phyloP scores from a whole-genome alignment of 306 rosid species.

The Dryas drummondii region DNA sequence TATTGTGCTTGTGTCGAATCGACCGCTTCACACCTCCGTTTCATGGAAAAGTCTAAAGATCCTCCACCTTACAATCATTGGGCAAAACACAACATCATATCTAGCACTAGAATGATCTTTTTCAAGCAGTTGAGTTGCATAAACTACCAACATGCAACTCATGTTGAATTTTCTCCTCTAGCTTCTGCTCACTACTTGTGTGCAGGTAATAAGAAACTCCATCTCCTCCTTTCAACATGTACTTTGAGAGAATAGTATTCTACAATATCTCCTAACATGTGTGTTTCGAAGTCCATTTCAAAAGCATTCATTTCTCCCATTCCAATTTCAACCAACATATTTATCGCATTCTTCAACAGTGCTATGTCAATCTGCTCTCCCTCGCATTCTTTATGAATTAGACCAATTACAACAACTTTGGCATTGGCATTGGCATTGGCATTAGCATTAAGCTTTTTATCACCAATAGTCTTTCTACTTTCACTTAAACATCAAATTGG shows the following conservation, averaged over 20 bases:
- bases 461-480: too few relatives aligned
- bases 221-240: conserved; percentile 13
- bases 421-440: conserved; percentile 43
- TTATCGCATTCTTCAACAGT: conserved; percentile 49
- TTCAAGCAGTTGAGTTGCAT: background rate
- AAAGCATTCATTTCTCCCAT: conserved; percentile 41
- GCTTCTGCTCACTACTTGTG: conserved; percentile 12
- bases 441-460: conserved; percentile 14
- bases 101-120: background rate
- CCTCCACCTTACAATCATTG: background rate
- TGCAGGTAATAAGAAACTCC: background rate
- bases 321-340: conserved; percentile 56
- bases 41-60: background rate
- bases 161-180: conserved; percentile 13
- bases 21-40: too few relatives aligned
- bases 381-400: conserved; percentile 58
- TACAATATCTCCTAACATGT: conserved; percentile 45
- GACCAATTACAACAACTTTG: conserved; percentile 40
- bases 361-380: conserved; percentile 63
- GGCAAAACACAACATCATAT: too few relatives aligned
- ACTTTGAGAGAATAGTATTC: conserved; percentile 54
- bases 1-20: too few relatives aligned
- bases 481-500: too few relatives aligned
- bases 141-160: conserved; percentile 31
- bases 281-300: conserved; percentile 44